Percentiles rank a stretch among this genome's conserved stretches.
Evolutionary conservation across 805 yeast species (phyloP).

Genomic region (Nakazawaea pomicola): DNA sequence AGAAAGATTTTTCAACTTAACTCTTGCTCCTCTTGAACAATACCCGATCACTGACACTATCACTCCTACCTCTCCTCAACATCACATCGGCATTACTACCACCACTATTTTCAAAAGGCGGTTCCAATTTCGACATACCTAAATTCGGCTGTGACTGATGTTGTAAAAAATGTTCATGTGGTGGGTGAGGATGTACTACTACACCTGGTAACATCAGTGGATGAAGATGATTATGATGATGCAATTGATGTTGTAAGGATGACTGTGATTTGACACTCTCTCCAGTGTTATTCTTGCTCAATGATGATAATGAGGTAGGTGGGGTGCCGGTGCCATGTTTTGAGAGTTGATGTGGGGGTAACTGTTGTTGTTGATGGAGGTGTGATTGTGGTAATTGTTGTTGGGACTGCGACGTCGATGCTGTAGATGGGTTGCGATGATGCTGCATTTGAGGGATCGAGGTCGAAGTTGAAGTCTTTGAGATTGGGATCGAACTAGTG

Average conservation of each 20-base stretch:
- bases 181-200: conserved; percentile 13
- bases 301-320: not conserved
- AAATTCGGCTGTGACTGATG: conserved; percentile 6
- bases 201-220: conserved; percentile 4
- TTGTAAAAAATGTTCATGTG: conserved; percentile 13
- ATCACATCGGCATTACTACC: no score
- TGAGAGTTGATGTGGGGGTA: not conserved
- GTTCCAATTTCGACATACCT: conserved; percentile 7
- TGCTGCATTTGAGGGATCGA: conserved; percentile 3
- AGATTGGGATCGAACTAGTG: conserved; percentile 7
- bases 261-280: no score
- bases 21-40: conserved; percentile 11
- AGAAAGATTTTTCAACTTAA: not conserved
- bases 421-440: no score
- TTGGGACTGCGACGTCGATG: not conserved
- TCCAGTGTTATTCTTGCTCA: no score
- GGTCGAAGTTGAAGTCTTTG: conserved; percentile 9
- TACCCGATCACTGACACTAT: conserved; percentile 13
- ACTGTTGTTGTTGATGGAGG: not conserved
- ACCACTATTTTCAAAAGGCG: conserved; percentile 10
- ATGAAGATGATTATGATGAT: not conserved
- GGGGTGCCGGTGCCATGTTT: not conserved
- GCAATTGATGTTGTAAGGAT: conserved; percentile 7
- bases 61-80: conserved; percentile 12
- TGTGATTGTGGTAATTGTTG: not conserved